Evolutionary conservation across 768 basidiomycete species (phyloP).

Genomic region (Pholiota microspora): DNA sequence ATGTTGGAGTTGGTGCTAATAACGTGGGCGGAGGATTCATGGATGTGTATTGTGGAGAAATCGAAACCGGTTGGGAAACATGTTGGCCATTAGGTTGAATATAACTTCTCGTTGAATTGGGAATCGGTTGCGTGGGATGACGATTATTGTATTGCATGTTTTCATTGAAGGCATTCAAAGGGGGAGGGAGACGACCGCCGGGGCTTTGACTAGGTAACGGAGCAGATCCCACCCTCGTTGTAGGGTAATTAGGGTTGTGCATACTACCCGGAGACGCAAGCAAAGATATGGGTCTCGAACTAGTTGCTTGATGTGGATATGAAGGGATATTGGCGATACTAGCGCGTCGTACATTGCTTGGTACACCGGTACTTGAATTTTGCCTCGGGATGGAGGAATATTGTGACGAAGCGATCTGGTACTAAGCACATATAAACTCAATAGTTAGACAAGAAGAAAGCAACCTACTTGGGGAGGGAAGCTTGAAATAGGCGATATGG

Average conservation of each 20-base stretch:
- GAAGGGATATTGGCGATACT: neutral
- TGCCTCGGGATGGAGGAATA: neutral
- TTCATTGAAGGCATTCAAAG: neutral
- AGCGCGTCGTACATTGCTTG: neutral
- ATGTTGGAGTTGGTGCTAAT: neutral
- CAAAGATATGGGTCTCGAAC: no score
- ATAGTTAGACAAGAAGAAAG: neutral
- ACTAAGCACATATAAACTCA: neutral
- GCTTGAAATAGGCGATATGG: neutral
- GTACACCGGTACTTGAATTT: neutral
- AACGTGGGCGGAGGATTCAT: neutral
- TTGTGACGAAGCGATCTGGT: neutral
- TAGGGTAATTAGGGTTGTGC: neutral
- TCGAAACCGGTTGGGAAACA: slow-evolving; percentile 1
- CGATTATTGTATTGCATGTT: neutral
- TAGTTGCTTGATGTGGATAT: no score
- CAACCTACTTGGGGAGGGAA: neutral
- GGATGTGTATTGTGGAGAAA: slow-evolving; percentile 16
- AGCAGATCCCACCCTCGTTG: slow-evolving; percentile 1
- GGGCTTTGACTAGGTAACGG: slow-evolving; percentile 1
- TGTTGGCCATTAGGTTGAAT: neutral
- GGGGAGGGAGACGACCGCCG: neutral
- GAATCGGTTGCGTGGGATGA: neutral
- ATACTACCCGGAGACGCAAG: no score
- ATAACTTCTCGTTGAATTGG: neutral